These are phyloP conservation scores for Mycena kentingensis DNA, from an alignment of 768 basidiomycete genomes.

Conservation along the genomic window DNA sequence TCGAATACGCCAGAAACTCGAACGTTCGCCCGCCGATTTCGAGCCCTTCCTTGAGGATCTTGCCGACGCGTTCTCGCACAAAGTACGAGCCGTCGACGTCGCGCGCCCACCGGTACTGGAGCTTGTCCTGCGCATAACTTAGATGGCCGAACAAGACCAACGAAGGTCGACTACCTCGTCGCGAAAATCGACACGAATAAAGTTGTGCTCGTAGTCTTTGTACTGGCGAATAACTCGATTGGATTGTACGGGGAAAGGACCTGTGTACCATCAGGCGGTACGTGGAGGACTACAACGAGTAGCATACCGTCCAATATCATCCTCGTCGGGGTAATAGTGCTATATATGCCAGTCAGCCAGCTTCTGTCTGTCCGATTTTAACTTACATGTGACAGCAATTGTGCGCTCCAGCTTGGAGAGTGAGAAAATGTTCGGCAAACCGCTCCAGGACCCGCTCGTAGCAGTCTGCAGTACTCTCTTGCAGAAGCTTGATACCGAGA, in stretches of 20 bases:
- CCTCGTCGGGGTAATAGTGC: conserved; percentile 73
- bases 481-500: conserved; percentile 44
- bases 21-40: conserved; percentile 69
- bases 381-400: conserved; percentile 63
- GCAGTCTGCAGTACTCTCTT: conserved; percentile 45
- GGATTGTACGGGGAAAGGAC: conserved; percentile 73
- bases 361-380: not conserved
- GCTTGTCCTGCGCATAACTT: conserved; percentile 44
- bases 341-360: not conserved
- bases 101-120: conserved; percentile 72
- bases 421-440: conserved; percentile 26
- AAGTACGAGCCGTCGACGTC: conserved; percentile 61
- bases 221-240: conserved; percentile 80
- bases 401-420: conserved; percentile 45
- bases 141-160: not conserved
- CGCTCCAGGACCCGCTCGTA: conserved; percentile 41
- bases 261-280: conserved; percentile 31
- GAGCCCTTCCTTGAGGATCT: conserved; percentile 63
- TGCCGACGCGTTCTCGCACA: conserved; percentile 60
- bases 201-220: conserved; percentile 59
- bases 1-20: conserved; percentile 83
- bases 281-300: not conserved
- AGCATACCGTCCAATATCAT: conserved; percentile 53
- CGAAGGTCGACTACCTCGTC: conserved; percentile 51
- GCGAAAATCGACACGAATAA: conserved; percentile 81